A percentile compares a stretch with the other conserved stretches of the same genome.
Evolutionary conservation across 495 filamentous ascomycete species (phyloP).

Genomic region (Penicillium nucicola): DNA sequence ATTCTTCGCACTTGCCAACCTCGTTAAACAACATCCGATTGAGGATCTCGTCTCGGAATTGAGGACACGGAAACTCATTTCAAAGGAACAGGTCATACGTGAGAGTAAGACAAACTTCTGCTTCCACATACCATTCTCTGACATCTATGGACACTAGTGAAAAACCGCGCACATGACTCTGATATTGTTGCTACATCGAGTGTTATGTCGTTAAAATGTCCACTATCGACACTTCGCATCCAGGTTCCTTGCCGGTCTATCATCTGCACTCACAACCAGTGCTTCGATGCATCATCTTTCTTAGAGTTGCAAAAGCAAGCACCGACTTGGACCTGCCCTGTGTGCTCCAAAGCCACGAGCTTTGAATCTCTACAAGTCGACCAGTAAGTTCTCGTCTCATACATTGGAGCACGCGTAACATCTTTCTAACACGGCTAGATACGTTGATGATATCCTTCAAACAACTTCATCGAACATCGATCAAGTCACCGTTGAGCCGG

Average conservation of each 20-base stretch:
- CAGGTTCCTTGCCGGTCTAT: slow-evolving; percentile 74
- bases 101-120: slow-evolving; percentile 63
- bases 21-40: slow-evolving; percentile 70
- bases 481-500: slow-evolving; percentile 86
- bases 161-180: slow-evolving; percentile 74
- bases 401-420: not conserved
- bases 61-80: slow-evolving; percentile 63
- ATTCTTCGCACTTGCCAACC: slow-evolving; percentile 68
- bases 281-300: slow-evolving; percentile 93
- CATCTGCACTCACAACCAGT: slow-evolving; percentile 84
- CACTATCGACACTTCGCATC: slow-evolving; percentile 80
- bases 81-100: slow-evolving; percentile 72
- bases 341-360: slow-evolving; percentile 78
- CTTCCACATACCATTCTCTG: slow-evolving; percentile 7
- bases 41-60: slow-evolving; percentile 69
- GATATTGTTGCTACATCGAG: slow-evolving; percentile 86
- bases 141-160: slow-evolving; percentile 51
- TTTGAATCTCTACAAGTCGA: slow-evolving; percentile 84
- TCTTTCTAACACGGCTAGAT: slow-evolving; percentile 48
- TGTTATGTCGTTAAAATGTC: slow-evolving; percentile 88
- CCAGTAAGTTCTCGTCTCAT: slow-evolving; percentile 54
- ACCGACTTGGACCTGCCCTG: slow-evolving; percentile 90
- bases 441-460: slow-evolving; percentile 81
- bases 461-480: slow-evolving; percentile 66
- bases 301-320: slow-evolving; percentile 93